These are phyloP conservation scores for Populus pruinosa DNA, from an alignment of 345 rosid species.

Conservation along the genomic window DNA sequence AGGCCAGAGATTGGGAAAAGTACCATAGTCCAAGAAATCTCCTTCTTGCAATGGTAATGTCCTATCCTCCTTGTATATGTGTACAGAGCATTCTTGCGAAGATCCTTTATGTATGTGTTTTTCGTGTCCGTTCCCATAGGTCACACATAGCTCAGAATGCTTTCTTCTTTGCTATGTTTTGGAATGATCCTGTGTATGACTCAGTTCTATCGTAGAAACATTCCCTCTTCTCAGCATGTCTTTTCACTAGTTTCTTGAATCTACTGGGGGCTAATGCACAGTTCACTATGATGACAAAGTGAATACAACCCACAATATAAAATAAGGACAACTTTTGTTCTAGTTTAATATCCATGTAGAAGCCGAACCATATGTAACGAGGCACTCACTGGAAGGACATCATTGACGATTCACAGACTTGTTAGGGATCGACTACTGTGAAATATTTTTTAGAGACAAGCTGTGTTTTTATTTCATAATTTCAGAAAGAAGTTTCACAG, in stretches of 20 bases:
- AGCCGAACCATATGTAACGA: background rate
- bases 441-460: background rate
- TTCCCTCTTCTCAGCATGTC: too few relatives aligned
- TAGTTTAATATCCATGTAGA: background rate
- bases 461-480: background rate
- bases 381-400: background rate
- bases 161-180: background rate
- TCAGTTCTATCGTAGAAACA: too few relatives aligned
- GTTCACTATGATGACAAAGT: too few relatives aligned
- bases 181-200: background rate
- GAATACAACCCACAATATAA: too few relatives aligned
- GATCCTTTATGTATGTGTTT: background rate
- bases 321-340: background rate
- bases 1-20: constrained; percentile 46
- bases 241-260: too few relatives aligned
- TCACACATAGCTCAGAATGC: background rate
- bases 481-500: background rate
- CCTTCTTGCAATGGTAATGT: constrained; percentile 49
- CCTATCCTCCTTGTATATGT: background rate
- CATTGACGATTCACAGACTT: background rate
- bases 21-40: constrained; percentile 48
- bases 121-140: background rate
- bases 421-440: background rate
- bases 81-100: background rate
- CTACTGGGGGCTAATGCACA: too few relatives aligned